Base-by-base conservation (phyloP, 768 basidiomycete genomes). In the Lenzites betulinus region DNA sequence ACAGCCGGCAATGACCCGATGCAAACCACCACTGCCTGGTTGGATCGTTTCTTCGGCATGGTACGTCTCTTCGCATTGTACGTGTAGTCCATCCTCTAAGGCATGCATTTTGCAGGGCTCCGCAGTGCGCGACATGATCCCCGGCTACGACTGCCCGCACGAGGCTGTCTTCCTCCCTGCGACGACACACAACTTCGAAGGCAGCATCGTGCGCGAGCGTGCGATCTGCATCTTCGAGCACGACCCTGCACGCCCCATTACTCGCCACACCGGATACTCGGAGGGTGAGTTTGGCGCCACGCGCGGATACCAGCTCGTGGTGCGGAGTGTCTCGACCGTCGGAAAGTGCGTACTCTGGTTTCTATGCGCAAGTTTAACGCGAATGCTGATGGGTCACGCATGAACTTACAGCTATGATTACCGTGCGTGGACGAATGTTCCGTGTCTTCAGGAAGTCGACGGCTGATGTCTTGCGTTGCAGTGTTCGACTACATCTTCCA, bases 141-240 rank as follows among this genome's bases (percentile, higher is more conserved):
- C 81, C 0, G 81, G 83, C 43, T 88, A 88, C 67, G 87, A 89
- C 67, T 88, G 87, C 64, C 87, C 87, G 4, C 72, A 79, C 60
- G 84, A 87, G 50, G 80, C 86, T 0, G 75, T 83, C 12, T 84
- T 78, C 68, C 73, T 89, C n/a, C 82, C 84, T 2, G 83, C 83
- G 0, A 83, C 83, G 7, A 82, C 83, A 0, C 79, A 81, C 66
- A 73, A 78, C n/a, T 66, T 66, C 9, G 46, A 68, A 6, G 86
- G 85, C 2, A 76, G 73, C 4, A 65, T 82, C 54, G 71, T 75
- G 2, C 76, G 79, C 49, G 71, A 79, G n/a, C 77, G 80, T 75
- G 86, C 83, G 1, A 83, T 89, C 47, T 88, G 87, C 59, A 71
- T 89, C 46, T 88, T 88, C 54, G 87, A 88, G 68, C 78, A 81